Evolutionary conservation across 345 rosid genomes (phyloP).

Genomic region (Eucalyptus polybractea): DNA sequence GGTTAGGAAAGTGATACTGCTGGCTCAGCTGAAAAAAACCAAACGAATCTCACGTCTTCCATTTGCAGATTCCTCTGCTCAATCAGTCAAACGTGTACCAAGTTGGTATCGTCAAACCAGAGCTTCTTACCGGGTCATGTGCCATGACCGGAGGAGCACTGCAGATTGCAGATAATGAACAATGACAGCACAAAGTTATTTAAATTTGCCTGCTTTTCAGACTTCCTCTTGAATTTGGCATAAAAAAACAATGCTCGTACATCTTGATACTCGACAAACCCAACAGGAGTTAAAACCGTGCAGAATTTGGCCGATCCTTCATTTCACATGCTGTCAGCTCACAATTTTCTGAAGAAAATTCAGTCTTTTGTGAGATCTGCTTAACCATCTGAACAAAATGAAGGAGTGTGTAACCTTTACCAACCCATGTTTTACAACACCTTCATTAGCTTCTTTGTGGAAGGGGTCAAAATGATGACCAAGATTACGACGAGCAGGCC

Average conservation of each 20-base stretch:
- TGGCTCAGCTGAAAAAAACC: background rate
- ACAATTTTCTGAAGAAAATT: background rate
- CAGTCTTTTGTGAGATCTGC: background rate
- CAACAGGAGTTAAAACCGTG: background rate
- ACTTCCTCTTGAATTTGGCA: background rate
- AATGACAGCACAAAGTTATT: background rate
- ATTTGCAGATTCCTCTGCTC: background rate
- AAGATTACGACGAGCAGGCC: fast-evolving
- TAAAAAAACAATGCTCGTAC: background rate
- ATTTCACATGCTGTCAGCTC: background rate
- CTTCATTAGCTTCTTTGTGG: background rate
- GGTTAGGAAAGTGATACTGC: background rate
- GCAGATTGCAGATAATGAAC: background rate
- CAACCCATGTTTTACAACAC: background rate
- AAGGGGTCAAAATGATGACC: background rate
- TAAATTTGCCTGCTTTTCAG: background rate
- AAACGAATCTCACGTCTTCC: background rate
- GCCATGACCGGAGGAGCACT: background rate
- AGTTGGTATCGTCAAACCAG: background rate
- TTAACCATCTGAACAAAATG: background rate
- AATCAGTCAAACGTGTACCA: background rate
- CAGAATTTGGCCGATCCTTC: background rate
- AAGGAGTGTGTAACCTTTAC: background rate
- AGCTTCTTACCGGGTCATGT: background rate
- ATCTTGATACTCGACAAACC: background rate